Evolutionary conservation across 495 filamentous ascomycete genomes (phyloP), one percentile per base, ranked within the genome.

Genomic region (Daldinia bambusicola): DNA sequence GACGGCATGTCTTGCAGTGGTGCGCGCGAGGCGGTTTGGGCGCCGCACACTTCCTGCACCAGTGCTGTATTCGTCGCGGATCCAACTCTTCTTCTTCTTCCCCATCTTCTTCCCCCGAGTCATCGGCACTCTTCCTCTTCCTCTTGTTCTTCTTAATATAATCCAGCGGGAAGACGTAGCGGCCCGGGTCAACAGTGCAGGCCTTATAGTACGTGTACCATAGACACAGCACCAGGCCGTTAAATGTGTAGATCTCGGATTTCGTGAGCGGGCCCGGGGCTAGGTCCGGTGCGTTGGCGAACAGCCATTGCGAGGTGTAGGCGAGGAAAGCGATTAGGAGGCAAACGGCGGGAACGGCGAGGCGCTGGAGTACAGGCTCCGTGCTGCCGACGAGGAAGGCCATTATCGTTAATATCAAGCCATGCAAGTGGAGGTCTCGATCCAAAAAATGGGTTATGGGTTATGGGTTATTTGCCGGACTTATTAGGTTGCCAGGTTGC

Each of bases 1-100:
- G 90, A 72, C 84, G 83, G 80, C 95, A 99, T 53, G 86, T 88
- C 70, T 91, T 91, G 83, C 95, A 99, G 82, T 99, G 95, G 82
- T 99, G 96, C 43, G 93, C 87, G 56, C 95, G 84, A 6, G 92
- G 92, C 9, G 96, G 93, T 72, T 98, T 98, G 16, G 85, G 87
- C 12, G 89, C 87, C 52, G 89, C 82, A 76, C 95, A 99, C 79
- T 92, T 97, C 74, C 89, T 89, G 79, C 95, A 99, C 93, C 93
- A 98, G 37, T 83, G 77, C 26, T 57, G 43, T 50, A 69, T 63
- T 61, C 41, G 41, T 22, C 8, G 62, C 12, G 20, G 22, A 18
- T 59, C 13, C 8, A 36, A 36, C 37, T 22, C 43, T 22, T 34
- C 37, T 3, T 52, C 10, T 52, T 50, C 26, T 26, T 26, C 16